Conservation (phyloP, 2,329 filamentous ascomycete species). For the Fusarium albidum region DNA sequence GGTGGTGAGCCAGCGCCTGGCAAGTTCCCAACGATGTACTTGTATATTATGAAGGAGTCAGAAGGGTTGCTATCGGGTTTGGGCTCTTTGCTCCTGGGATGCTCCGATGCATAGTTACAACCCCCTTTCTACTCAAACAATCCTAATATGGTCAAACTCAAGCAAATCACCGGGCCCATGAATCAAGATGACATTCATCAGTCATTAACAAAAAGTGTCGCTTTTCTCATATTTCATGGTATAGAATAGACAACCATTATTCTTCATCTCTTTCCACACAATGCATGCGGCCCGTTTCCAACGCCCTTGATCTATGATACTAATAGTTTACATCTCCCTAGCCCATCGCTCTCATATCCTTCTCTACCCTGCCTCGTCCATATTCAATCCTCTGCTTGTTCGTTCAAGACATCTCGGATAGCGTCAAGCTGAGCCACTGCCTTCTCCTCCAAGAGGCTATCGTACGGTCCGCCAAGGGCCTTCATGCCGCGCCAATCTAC, state of each 20-base stretch:
- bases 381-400: constrained; percentile 54
- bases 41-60: constrained; percentile 37
- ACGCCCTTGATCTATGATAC: constrained; percentile 36
- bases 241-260: constrained; percentile 19
- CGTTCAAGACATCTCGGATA: constrained; percentile 63
- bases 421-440: constrained; percentile 74
- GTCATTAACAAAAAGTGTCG: constrained; percentile 2
- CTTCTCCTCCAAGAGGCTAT: constrained; percentile 78
- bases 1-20: constrained; percentile 20
- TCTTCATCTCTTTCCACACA: constrained; percentile 27
- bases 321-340: constrained; percentile 36
- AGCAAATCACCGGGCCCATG: neutral
- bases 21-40: constrained; percentile 29
- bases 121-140: constrained; percentile 23
- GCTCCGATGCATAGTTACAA: too few species aligned
- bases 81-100: constrained; percentile 10
- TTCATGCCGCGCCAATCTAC: constrained; percentile 64
- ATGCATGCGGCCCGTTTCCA: constrained; percentile 37
- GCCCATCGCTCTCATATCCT: constrained; percentile 23
- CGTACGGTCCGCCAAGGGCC: constrained; percentile 49
- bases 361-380: constrained; percentile 12
- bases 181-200: constrained; percentile 10
- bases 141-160: neutral
- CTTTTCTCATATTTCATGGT: constrained; percentile 6
- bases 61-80: constrained; percentile 13